Evolutionary conservation across 192 early-diverging fungal species (phyloP).

Genomic region (Linnemannia exigua): DNA sequence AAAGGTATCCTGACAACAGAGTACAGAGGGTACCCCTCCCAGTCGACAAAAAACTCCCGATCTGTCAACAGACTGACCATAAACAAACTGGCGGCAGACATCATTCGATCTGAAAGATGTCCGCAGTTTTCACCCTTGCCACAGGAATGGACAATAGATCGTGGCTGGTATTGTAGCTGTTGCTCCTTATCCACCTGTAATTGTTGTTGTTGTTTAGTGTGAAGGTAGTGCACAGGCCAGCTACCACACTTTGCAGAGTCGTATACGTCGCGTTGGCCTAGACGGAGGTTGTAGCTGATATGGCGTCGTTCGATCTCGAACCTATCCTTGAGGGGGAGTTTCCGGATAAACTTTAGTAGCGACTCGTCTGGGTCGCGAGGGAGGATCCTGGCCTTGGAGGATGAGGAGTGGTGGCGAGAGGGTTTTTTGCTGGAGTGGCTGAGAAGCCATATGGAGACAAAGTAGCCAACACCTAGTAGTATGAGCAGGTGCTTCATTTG

Average conservation of each 20-base stretch:
- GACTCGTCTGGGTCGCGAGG: conserved; percentile 15
- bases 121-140: conserved; percentile 5
- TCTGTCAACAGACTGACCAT: conserved; percentile 15
- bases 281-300: conserved; percentile 11
- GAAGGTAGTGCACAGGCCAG: conserved; percentile 22
- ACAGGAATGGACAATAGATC: not conserved
- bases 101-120: conserved; percentile 4
- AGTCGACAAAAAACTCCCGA: conserved; percentile 28
- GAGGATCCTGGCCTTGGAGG: not conserved
- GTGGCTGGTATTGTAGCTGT: not conserved
- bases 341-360: not conserved
- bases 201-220: not conserved
- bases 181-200: not conserved
- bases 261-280: conserved; percentile 5
- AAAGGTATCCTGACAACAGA: not conserved
- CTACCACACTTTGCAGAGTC: conserved; percentile 6
- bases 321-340: conserved; percentile 9
- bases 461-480: not conserved
- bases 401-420: not conserved
- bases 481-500: conserved; percentile 11
- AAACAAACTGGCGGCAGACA: conserved; percentile 15
- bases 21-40: not conserved
- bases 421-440: conserved; percentile 15
- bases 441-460: conserved; percentile 14
- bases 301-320: conserved; percentile 24